Percentiles rank a stretch among this genome's conserved stretches.
These are phyloP conservation scores for Phlebopus sp. DNA, from an alignment of 1,284 basidiomycete species.

Conservation along the genomic window DNA sequence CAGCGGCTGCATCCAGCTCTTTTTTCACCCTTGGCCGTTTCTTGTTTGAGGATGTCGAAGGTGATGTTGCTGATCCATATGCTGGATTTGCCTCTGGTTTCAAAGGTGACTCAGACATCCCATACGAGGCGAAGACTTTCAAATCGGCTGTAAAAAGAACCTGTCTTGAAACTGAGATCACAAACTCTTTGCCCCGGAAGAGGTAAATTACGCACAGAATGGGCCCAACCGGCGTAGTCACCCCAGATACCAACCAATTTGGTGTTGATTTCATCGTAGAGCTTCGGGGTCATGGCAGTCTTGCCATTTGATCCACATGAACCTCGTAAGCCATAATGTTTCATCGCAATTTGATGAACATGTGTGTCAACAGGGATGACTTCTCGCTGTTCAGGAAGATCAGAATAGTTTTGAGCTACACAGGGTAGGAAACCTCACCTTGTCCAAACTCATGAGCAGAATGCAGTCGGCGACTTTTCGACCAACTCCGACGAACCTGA, in stretches of 20 bases:
- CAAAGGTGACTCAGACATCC: conserved; percentile 30
- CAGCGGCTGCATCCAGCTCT: conserved; percentile 6
- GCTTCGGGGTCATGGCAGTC: conserved; percentile 64
- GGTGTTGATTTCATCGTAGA: conserved; percentile 74
- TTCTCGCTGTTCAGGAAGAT: conserved; percentile 50
- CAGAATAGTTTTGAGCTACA: conserved; percentile 3
- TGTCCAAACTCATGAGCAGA: conserved; percentile 92
- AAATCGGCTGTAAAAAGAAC: conserved; percentile 58
- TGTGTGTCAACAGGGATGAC: conserved; percentile 93
- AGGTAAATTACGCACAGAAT: conserved; percentile 61
- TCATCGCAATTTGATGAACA: conserved; percentile 82
- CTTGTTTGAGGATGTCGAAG: conserved; percentile 9
- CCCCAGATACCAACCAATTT: conserved; percentile 76
- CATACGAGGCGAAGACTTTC: conserved; percentile 49
- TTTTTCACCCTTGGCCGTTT: conserved; percentile 15
- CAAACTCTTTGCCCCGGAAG: neutral
- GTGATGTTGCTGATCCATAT: conserved; percentile 9
- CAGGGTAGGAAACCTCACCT: conserved; percentile 45
- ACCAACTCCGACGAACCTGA: conserved; percentile 88
- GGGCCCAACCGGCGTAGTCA: conserved; percentile 87
- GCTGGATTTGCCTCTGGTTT: conserved; percentile 9
- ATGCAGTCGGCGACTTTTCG: conserved; percentile 97
- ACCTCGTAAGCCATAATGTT: conserved; percentile 73
- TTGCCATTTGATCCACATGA: conserved; percentile 51
- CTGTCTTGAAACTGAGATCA: conserved; percentile 31